phyloP scores from a whole-genome alignment of 2,329 filamentous ascomycete genomes.

The Mollisia scopiformis region DNA sequence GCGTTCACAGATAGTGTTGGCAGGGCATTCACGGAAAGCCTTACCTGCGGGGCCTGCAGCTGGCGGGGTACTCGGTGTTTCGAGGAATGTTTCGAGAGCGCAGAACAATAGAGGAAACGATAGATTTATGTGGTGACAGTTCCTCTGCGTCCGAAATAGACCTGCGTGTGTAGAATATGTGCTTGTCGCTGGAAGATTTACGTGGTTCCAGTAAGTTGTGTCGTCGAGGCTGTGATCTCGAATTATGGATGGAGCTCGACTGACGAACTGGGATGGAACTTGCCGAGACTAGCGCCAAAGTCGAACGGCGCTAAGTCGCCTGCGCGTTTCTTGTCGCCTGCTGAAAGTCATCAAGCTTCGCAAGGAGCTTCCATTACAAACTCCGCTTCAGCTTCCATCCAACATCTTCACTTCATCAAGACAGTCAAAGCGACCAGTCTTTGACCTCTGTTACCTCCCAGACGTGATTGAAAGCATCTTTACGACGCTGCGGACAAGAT shows the following conservation, averaged over 20 bases:
- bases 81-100: neutral
- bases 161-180: neutral
- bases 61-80: slow-evolving; percentile 20
- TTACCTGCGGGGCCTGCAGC: slow-evolving; percentile 14
- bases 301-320: neutral
- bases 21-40: slow-evolving; percentile 22
- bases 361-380: slow-evolving; percentile 28
- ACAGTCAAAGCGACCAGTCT: slow-evolving; percentile 13
- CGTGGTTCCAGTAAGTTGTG: slow-evolving; percentile 17
- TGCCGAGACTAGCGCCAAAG: neutral
- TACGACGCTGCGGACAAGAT: slow-evolving; percentile 28
- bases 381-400: slow-evolving; percentile 22
- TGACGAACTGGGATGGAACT: neutral
- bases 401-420: slow-evolving; percentile 26
- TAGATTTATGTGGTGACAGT: neutral
- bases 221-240: slow-evolving; percentile 16
- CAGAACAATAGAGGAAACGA: neutral
- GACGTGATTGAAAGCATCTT: slow-evolving; percentile 2
- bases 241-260: neutral
- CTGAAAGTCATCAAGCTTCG: slow-evolving; percentile 23
- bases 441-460: neutral
- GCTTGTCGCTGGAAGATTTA: neutral
- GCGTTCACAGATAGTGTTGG: slow-evolving; percentile 4
- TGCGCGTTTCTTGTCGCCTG: slow-evolving; percentile 14
- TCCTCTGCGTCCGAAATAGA: neutral